phyloP scores from a whole-genome alignment of 352 stramenopile species.

The Blastocystis sp. region DNA sequence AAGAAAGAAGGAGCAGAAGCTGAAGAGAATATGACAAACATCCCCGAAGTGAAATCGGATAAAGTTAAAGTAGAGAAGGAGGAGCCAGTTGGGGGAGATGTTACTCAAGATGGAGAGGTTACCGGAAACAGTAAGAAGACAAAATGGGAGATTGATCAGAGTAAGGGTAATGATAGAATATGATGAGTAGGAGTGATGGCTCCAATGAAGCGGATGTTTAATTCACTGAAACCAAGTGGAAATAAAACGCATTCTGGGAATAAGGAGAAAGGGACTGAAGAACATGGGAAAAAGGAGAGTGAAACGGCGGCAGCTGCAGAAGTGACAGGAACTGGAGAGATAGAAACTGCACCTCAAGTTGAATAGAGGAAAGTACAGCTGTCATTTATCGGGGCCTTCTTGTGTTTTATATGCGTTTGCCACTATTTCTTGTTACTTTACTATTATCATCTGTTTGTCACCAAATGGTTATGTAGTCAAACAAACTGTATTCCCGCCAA shows the following conservation, averaged over 20 bases:
- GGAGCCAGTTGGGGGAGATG: not conserved
- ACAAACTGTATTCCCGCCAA: not conserved
- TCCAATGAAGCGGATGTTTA: conserved; percentile 55
- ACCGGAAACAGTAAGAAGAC: not conserved
- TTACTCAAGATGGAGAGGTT: not conserved
- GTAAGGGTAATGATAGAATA: not conserved
- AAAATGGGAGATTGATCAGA: conserved; percentile 60
- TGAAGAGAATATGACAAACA: not conserved
- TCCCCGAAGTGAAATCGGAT: not conserved
- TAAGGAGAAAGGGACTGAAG: not conserved
- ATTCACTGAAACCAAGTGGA: conserved; percentile 33
- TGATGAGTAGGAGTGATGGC: conserved; percentile 59
- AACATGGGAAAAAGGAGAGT: not conserved
- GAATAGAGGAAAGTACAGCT: conserved; percentile 13
- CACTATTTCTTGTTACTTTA: not conserved
- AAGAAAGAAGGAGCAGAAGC: conserved; percentile 13
- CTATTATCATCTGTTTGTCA: not conserved
- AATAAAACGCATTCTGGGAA: conserved; percentile 7
- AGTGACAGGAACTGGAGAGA: not conserved
- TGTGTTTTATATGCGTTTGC: not conserved
- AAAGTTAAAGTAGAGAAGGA: not conserved
- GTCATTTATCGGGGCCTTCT: not conserved
- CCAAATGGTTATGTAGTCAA: not conserved
- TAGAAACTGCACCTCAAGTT: not conserved
- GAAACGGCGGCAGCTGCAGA: not conserved